phyloP scores from a whole-genome alignment of 768 basidiomycete genomes.

The Tricholoma bakamatsutake region DNA sequence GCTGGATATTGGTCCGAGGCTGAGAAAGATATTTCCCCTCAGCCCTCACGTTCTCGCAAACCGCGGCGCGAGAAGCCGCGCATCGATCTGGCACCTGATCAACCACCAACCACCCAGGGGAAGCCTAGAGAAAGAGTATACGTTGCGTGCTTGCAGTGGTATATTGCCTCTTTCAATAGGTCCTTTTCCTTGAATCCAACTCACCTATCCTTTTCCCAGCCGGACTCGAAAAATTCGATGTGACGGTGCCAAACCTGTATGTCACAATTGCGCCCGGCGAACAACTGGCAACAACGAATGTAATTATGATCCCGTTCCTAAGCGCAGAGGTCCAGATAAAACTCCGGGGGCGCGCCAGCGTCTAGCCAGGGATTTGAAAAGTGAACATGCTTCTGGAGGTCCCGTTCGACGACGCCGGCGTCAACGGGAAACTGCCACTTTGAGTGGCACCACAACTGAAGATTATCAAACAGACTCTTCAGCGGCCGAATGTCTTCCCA shows the following conservation, averaged over 20 bases:
- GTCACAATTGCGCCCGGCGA: constrained; percentile 66
- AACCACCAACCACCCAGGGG: constrained; percentile 80
- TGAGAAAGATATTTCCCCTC: neutral
- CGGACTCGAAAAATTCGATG: constrained; percentile 78
- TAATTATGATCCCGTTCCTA: constrained; percentile 64
- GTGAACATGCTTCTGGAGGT: constrained; percentile 24
- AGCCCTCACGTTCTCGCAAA: constrained; percentile 28
- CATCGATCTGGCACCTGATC: constrained; percentile 67
- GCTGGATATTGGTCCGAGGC: constrained; percentile 1
- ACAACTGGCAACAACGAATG: constrained; percentile 42
- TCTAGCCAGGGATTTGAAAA: constrained; percentile 33
- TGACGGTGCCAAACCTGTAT: constrained; percentile 73
- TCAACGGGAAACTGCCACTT: constrained; percentile 15
- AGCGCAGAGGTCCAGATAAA: constrained; percentile 77
- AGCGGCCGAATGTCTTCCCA: neutral
- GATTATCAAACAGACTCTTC: neutral
- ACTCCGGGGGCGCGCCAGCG: constrained; percentile 76
- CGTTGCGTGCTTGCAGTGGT: constrained; percentile 80
- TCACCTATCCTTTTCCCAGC: constrained; percentile 29
- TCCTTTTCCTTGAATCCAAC: constrained; percentile 5
- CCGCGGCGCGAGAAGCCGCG: constrained; percentile 48
- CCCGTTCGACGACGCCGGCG: constrained; percentile 32
- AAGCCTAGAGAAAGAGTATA: constrained; percentile 69
- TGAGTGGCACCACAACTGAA: constrained; percentile 7
- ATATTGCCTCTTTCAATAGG: constrained; percentile 12